A percentile compares a stretch with the other conserved stretches of the same genome.
Conservation (phyloP, 2,329 filamentous ascomycete species). For the Verticillium longisporum region DNA sequence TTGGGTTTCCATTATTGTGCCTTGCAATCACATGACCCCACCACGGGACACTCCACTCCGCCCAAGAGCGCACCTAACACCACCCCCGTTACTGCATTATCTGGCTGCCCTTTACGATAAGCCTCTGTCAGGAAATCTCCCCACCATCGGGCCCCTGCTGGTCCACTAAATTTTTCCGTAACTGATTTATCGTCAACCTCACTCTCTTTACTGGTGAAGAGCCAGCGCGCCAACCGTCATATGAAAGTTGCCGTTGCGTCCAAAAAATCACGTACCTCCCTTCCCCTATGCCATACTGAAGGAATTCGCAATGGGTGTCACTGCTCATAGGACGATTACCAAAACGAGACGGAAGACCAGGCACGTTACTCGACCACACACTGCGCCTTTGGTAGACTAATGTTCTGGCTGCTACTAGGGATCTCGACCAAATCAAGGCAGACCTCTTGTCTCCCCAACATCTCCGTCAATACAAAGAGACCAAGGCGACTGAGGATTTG, state of each 20-base stretch:
- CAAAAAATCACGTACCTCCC: background rate
- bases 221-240: no score
- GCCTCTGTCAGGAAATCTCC: background rate
- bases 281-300: background rate
- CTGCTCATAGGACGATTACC: slow-evolving; percentile 58
- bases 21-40: background rate
- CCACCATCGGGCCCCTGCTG: background rate
- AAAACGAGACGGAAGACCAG: slow-evolving; percentile 69
- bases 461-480: slow-evolving; percentile 68
- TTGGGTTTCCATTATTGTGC: no score
- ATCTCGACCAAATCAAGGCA: slow-evolving; percentile 85
- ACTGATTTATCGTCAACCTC: background rate
- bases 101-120: background rate
- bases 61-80: background rate
- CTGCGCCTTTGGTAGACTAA: slow-evolving; percentile 13
- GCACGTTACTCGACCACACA: slow-evolving; percentile 29
- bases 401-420: slow-evolving; percentile 52
- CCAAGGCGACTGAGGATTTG: slow-evolving; percentile 77
- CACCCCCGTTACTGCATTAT: background rate
- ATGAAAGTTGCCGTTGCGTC: background rate
- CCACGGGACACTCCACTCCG: background rate
- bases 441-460: slow-evolving; percentile 77
- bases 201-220: background rate
- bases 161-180: background rate
- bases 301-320: slow-evolving; percentile 56